phyloP scores from a whole-genome alignment of 1,139 yeast genomes.

The Yamadazyma pseudoaaseri region DNA sequence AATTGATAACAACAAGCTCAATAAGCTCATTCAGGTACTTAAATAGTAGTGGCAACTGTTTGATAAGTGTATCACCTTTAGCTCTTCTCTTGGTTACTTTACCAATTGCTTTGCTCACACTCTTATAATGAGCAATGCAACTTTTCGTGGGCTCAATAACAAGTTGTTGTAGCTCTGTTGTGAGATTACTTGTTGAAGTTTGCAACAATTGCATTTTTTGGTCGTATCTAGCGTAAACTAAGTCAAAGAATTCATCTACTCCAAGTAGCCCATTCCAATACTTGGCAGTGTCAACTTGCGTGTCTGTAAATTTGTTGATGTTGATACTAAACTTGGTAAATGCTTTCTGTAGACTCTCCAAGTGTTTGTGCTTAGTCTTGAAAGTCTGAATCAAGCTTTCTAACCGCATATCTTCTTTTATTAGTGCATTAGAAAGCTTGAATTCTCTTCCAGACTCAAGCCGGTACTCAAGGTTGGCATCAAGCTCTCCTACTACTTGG shows the following conservation, averaged over 20 bases:
- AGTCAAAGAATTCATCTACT: slow-evolving; percentile 14
- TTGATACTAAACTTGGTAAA: slow-evolving; percentile 6
- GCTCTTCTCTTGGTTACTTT: neutral
- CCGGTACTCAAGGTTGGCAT: slow-evolving; percentile 10
- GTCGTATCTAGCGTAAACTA: slow-evolving; percentile 19
- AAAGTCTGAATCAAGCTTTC: neutral
- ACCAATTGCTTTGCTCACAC: neutral
- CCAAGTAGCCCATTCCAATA: slow-evolving; percentile 19
- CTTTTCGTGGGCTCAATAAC: neutral
- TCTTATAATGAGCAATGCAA: neutral
- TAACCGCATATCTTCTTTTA: neutral
- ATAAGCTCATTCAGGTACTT: neutral
- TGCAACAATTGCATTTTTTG: slow-evolving; percentile 13
- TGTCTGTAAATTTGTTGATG: slow-evolving; percentile 11
- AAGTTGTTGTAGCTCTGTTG: neutral
- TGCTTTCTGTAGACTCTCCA: slow-evolving; percentile 5
- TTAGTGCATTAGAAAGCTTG: slow-evolving; percentile 4
- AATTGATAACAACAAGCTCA: neutral
- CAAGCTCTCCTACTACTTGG: neutral
- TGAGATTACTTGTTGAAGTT: neutral
- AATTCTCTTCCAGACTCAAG: slow-evolving; percentile 12
- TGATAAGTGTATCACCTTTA: neutral
- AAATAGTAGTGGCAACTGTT: neutral
- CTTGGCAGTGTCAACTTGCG: slow-evolving; percentile 16
- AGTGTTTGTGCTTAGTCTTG: slow-evolving; percentile 3